Evolutionary conservation across 495 filamentous ascomycete genomes (phyloP), one percentile per base, ranked within the genome.

Genomic region (Tetracladium setigerum): DNA sequence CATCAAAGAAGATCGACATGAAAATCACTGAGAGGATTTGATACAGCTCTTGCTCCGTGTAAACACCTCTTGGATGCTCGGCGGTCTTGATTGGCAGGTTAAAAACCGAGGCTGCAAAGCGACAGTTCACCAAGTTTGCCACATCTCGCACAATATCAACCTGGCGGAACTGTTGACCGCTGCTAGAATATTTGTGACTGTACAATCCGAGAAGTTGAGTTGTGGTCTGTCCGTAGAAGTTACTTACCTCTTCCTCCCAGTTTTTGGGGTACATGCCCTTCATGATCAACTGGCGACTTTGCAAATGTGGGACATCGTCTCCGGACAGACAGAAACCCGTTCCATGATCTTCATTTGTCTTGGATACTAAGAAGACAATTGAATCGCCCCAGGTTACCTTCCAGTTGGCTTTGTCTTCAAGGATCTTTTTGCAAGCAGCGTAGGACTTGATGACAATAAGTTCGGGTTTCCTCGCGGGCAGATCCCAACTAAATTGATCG

Each of bases 111-210:
- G 86, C 72, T 1, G 77, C 85, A 41, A 92, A 90, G 56, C 84
- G 76, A 6, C 84, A 76, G 3, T 81, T 82, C 0, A 78, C 82
- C 5, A 87, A 53, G 55, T 89, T 90, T 38, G 81, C 84, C 19
- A 91, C 73, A 55, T 92, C 85, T 41, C 83, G 76, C 17, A 87
- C 74, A 30, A 89, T 73, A 43, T 95, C 88, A n/a, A 89, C 70
- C 58, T 87, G 81, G 48, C 79, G 38, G 15, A 19, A 22, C 1
- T 38, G 47, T 9, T 34, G 79, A 1, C 50, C 50, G 30, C 70
- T 67, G 2, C 68, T 53, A 22, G 76, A 76, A 24, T 60, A 52
- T 37, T 58, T 57, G 66, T 80, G 84, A 24, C 71, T 75, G 47
- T 84, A 81, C 41, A 79, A 71, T 4, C 71, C 63, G 49, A 95